Conservation (phyloP, 2,329 filamentous ascomycete species). For the Paradendryphiella salina region DNA sequence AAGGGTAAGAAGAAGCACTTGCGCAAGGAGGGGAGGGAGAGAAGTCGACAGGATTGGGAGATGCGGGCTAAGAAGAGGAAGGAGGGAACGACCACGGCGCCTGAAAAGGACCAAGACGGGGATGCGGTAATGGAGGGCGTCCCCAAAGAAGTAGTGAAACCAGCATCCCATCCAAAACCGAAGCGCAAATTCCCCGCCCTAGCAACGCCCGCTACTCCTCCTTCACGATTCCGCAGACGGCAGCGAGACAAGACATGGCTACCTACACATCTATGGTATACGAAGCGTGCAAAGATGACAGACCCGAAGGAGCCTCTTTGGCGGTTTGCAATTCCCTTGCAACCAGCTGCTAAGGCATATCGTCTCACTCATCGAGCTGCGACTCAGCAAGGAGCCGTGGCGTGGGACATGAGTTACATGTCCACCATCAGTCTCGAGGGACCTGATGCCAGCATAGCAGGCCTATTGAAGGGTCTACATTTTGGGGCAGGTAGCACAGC, state of each 20-base stretch:
- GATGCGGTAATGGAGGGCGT: slow-evolving; percentile 7
- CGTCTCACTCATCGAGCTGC: slow-evolving; percentile 81
- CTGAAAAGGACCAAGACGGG: slow-evolving; percentile 21
- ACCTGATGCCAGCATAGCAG: slow-evolving; percentile 62
- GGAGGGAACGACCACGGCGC: slow-evolving; percentile 34
- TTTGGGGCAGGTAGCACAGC: slow-evolving; percentile 59
- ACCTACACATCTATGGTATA: slow-evolving; percentile 91
- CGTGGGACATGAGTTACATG: slow-evolving; percentile 95
- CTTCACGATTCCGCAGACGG: slow-evolving; percentile 77
- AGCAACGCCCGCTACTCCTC: slow-evolving; percentile 64
- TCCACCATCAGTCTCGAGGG: slow-evolving; percentile 82
- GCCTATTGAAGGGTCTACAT: slow-evolving; percentile 64
- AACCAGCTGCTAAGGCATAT: slow-evolving; percentile 87
- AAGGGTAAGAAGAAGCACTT: slow-evolving; percentile 55
- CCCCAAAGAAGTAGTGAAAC: slow-evolving; percentile 17
- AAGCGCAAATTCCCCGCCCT: slow-evolving; percentile 72
- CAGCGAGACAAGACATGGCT: slow-evolving; percentile 91
- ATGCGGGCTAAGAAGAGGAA: slow-evolving; percentile 57
- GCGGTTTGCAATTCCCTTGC: slow-evolving; percentile 84
- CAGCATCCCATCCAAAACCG: slow-evolving; percentile 49
- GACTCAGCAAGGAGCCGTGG: slow-evolving; percentile 73
- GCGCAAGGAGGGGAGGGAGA: slow-evolving; percentile 75
- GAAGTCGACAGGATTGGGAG: slow-evolving; percentile 64
- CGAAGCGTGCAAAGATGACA: slow-evolving; percentile 90
- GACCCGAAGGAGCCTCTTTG: slow-evolving; percentile 77